These are phyloP conservation scores for Citrus cavaleriei DNA, from an alignment of 345 rosid species.

Conservation along the genomic window DNA sequence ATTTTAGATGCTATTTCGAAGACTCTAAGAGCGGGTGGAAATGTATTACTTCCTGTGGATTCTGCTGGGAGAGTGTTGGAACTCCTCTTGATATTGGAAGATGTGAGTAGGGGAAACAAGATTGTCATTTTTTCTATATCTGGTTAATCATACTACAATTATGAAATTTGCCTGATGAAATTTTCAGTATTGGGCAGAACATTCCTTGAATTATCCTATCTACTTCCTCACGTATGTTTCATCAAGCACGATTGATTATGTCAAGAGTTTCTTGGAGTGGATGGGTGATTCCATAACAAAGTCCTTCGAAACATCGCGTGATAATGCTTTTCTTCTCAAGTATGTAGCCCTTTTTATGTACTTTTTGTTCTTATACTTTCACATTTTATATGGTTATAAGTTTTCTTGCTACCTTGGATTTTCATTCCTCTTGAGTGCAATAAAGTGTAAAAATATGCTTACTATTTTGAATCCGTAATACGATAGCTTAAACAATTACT, in stretches of 20 bases:
- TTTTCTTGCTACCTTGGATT: not conserved
- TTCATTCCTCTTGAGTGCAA: conserved; percentile 8
- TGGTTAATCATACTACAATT: conserved; percentile 11
- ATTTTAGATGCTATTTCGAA: conserved; percentile 52
- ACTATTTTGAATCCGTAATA: not conserved
- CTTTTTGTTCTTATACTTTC: not conserved
- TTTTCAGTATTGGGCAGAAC: conserved; percentile 71
- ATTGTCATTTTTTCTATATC: conserved; percentile 1
- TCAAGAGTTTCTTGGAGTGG: conserved; percentile 99
- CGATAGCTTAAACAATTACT: not conserved
- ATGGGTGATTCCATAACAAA: conserved; percentile 97
- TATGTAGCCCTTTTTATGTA: conserved; percentile 22
- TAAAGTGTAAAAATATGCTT: not conserved
- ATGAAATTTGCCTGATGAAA: conserved; percentile 24
- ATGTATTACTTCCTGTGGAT: conserved; percentile 89
- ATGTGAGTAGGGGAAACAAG: conserved; percentile 41
- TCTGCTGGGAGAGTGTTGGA: conserved; percentile 92
- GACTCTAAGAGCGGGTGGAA: conserved; percentile 82
- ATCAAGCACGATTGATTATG: conserved; percentile 93
- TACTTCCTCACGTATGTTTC: conserved; percentile 86
- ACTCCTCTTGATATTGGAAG: conserved; percentile 83
- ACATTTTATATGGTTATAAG: not conserved
- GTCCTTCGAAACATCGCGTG: conserved; percentile 95
- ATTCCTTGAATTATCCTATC: conserved; percentile 68
- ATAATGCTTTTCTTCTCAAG: conserved; percentile 94